Evolutionary conservation across 805 yeast genomes (phyloP), one percentile per base, ranked within the genome.

Genomic region (Debaryomyces tyrocola): DNA sequence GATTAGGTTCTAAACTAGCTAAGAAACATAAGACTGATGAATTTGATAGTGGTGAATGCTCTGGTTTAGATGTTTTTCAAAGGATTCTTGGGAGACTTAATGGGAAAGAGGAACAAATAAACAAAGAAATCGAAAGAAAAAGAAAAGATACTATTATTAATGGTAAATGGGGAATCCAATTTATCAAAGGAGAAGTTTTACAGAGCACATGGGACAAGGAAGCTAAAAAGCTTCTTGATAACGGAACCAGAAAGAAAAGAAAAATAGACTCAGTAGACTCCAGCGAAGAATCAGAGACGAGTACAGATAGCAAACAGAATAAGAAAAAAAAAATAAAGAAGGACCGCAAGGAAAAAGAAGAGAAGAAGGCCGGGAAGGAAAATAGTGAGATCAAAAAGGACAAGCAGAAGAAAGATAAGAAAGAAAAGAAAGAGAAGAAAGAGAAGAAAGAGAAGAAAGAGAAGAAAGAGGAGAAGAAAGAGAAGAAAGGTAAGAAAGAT

Each of bases 41-140:
- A 52, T 82, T 84, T 56, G 90, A 85, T 55, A 79, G 82, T 52
- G 96, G 89, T 47, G 96, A 89, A 53, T 84, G 92, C 54, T 87
- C 90, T 9, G 97, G 97, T 3, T 74, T 92, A 36, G 98, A 94
- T 64, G 96, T 86, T 3, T 92, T 94, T 62, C 99, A 92, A 70
- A 78, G 95, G 55, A 79, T 92, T 39, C 72, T 92, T 51, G 97
- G 97, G 9, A 79, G 90, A 61, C 75, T 92, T 51, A 92, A 92
- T 62, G 97, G 97, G 40, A 86, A 83, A 55, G 92, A 85, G 58
- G 86, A 82, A 29, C 78, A 75, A 46, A 78, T 87, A 20, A 70
- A 71, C 46, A 70, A 80, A 49, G 91, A 83, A 58, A 66, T 89
- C 53, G 92, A 87, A 34, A 74, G 80, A 53, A 84, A 84, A 58